Conservation (phyloP, 768 basidiomycete genomes). For the Tylopilus sp. region DNA sequence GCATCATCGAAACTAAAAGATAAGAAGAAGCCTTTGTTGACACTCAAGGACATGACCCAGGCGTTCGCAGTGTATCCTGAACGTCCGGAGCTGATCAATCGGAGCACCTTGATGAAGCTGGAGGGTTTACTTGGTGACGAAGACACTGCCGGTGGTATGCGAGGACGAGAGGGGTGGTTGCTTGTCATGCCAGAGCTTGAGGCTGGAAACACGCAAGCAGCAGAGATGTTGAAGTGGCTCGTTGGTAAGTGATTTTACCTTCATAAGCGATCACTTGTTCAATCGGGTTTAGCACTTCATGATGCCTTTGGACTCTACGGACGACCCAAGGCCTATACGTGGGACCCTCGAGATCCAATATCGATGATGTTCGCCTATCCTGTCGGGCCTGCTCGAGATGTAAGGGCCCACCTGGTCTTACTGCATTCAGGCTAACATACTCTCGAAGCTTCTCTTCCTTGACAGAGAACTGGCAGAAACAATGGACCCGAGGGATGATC, state of each 20-base stretch:
- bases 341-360: conserved; percentile 79
- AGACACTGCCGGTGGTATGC: conserved; percentile 63
- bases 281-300: conserved; percentile 56
- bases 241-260: conserved; percentile 54
- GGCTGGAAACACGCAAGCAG: conserved; percentile 54
- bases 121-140: conserved; percentile 84
- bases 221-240: conserved; percentile 90
- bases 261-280: neutral
- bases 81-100: conserved; percentile 84
- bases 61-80: conserved; percentile 96
- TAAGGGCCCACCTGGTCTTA: conserved; percentile 37
- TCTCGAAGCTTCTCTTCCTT: conserved; percentile 72
- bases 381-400: conserved; percentile 77
- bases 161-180: conserved; percentile 76
- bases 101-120: conserved; percentile 88
- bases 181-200: conserved; percentile 89
- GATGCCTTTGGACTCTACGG: conserved; percentile 89
- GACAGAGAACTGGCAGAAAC: conserved; percentile 78
- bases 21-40: conserved; percentile 67
- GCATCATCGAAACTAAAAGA: conserved; percentile 67
- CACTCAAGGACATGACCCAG: conserved; percentile 68
- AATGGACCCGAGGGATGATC: conserved; percentile 74
- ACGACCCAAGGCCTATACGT: conserved; percentile 78
- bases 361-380: conserved; percentile 96
- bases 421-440: conserved; percentile 13